These are phyloP conservation scores for Parietaria judaica DNA, from an alignment of 306 rosid species.

Conservation along the genomic window DNA sequence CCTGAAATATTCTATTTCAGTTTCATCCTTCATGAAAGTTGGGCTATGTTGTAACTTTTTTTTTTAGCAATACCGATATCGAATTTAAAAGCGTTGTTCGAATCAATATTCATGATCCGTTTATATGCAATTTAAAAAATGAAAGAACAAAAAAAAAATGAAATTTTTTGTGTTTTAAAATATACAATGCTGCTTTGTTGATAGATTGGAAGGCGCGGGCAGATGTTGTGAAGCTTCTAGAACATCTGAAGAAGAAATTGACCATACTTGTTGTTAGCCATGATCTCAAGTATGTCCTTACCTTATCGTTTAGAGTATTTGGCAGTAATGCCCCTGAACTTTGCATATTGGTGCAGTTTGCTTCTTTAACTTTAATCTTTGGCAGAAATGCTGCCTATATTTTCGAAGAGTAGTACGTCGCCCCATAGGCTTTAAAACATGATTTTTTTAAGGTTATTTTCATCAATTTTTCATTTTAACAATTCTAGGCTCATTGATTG, in stretches of 20 bases:
- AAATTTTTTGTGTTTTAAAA: conserved; percentile 11
- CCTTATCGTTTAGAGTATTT: conserved; percentile 3
- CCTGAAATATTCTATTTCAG: conserved; percentile 6
- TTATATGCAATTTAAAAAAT: too few species aligned
- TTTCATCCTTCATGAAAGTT: conserved; percentile 15
- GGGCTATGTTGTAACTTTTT: not conserved
- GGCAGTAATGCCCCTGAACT: not conserved
- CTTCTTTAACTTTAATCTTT: too few species aligned
- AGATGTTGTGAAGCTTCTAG: conserved; percentile 80
- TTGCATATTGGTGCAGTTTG: not conserved
- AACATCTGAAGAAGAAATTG: conserved; percentile 70
- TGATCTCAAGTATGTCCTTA: conserved; percentile 57
- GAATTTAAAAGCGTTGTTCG: too few species aligned
- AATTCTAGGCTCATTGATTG: too few species aligned
- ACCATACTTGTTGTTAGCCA: conserved; percentile 86
- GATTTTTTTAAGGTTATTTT: too few species aligned
- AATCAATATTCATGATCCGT: too few species aligned
- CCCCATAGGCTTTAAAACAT: too few species aligned
- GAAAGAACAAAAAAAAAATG: not conserved
- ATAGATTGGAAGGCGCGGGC: conserved; percentile 94
- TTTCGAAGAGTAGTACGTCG: too few species aligned
- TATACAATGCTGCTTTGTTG: conserved; percentile 16
- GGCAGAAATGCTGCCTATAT: too few species aligned
- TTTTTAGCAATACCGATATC: too few species aligned
- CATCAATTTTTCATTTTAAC: too few species aligned